Base-by-base conservation (phyloP, 768 basidiomycete genomes). In the Naganishia antarctica region DNA sequence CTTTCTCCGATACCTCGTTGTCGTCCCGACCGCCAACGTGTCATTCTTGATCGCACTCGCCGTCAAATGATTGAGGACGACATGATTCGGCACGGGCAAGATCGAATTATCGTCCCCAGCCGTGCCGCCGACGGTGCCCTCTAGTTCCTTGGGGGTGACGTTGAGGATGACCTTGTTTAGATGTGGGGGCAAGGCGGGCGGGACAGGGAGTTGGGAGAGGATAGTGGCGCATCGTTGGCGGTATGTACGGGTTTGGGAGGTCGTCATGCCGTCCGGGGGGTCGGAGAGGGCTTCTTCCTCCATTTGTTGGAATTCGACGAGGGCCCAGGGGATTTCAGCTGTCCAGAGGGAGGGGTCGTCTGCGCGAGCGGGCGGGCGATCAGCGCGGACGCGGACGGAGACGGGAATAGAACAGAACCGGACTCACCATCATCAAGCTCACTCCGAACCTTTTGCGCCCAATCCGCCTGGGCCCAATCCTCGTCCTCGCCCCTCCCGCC, bases 11-110 rank as follows among this genome's bases (percentile, higher is more conserved):
- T 96, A 97, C 74, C 93, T 81, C 57, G 87, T 91, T 63, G 93
- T 98, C 65, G 85, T 90, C 28, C 87, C 92, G 5, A 97, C 91
- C 41, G 91, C 92, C 51, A 97, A 78, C 48, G 94, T 90, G 7
- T 91, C 92, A 75, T 92, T 92, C 77, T 86, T 83, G 66, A 98
- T 98, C 58, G 93, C 92, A 71, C 91, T 94, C 66, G 93, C 96
- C 67, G 90, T 90, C 71, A 98, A 78, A 78, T 98, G 93, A 70
- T 96, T 91, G 68, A 98, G 80, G 25, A 97, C 91, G 40, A 91
- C 90, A 79, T 97, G 93, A 40, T 86, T 88, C 23, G 93, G 93
- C 23, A 96, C 90, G 16, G 94, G 88, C 67, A 98, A 78, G 63
- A 98, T 91, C 50, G 87, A 87, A 58, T 85, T 88, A 73, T 98